A percentile compares a stretch with the other conserved stretches of the same genome.
Conservation (phyloP, 2,329 filamentous ascomycete species). For the Sporothrix sp. region DNA sequence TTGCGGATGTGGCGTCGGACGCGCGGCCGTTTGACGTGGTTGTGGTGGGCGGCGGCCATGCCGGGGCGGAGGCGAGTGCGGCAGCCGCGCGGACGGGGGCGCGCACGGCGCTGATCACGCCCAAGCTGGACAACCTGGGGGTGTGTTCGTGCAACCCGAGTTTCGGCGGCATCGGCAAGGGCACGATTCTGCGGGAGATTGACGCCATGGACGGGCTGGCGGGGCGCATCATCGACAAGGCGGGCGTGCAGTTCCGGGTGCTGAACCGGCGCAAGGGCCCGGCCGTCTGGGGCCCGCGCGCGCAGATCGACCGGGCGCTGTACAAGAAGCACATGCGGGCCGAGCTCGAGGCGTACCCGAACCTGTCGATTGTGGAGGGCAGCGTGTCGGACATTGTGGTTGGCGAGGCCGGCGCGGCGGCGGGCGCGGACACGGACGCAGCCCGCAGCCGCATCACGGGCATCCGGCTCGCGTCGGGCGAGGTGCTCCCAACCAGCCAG, state of each 20-base stretch:
- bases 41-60: conserved; percentile 92
- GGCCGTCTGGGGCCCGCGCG: conserved; percentile 92
- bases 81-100: conserved; percentile 84
- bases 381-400: conserved; percentile 89
- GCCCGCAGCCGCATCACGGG: conserved; percentile 61
- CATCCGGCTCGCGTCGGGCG: conserved; percentile 76
- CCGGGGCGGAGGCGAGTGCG: conserved; percentile 85
- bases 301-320: conserved; percentile 84
- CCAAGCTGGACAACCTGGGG: conserved; percentile 77
- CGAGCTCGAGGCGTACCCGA: conserved; percentile 68
- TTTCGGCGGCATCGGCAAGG: conserved; percentile 97
- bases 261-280: conserved; percentile 85
- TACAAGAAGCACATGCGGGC: conserved; percentile 88
- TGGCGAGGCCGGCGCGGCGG: conserved; percentile 49
- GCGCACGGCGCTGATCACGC: conserved; percentile 81
- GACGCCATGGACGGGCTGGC: conserved; percentile 89
- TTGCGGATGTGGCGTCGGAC: conserved; percentile 14
- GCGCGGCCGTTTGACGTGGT: conserved; percentile 68
- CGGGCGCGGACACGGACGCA: conserved; percentile 21
- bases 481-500: conserved; percentile 66
- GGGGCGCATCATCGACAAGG: conserved; percentile 82
- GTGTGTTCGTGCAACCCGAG: conserved; percentile 96
- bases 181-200: conserved; percentile 88
- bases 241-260: conserved; percentile 86
- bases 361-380: conserved; percentile 70